Conservation (phyloP, 805 yeast genomes). For the Wickerhamiella spandovensis region DNA sequence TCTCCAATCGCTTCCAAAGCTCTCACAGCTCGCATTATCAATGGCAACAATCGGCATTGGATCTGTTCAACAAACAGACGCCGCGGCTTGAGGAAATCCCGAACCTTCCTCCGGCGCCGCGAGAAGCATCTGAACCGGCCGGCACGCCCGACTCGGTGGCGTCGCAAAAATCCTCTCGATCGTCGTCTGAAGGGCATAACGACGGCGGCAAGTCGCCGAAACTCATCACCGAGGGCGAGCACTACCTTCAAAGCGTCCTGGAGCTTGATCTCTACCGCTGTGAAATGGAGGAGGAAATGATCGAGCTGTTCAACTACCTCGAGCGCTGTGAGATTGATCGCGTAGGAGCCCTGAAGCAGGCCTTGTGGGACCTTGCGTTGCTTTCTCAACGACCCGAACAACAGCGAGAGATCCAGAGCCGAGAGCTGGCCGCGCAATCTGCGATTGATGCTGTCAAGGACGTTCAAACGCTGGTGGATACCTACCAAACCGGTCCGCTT, state of each 20-base stretch:
- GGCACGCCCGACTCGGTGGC: background rate
- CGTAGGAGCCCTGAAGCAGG: constrained; percentile 51
- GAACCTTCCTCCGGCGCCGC: background rate
- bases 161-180: background rate
- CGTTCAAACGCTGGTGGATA: constrained; percentile 42
- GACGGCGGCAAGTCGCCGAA: constrained; percentile 1
- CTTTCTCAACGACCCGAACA: constrained; percentile 32
- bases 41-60: constrained; percentile 29
- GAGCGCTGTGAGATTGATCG: constrained; percentile 66
- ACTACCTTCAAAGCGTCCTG: constrained; percentile 37
- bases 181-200: background rate
- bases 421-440: constrained; percentile 41
- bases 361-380: constrained; percentile 44
- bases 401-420: constrained; percentile 32
- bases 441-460: constrained; percentile 53
- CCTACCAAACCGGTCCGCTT: constrained; percentile 57
- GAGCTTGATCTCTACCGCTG: constrained; percentile 52
- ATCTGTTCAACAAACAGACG: constrained; percentile 4
- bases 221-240: constrained; percentile 32
- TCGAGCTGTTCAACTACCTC: constrained; percentile 54
- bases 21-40: constrained; percentile 60
- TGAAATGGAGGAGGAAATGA: constrained; percentile 50
- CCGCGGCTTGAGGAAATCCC: background rate
- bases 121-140: background rate
- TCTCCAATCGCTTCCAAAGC: constrained; percentile 40